Evolutionary conservation across 1,139 yeast species (phyloP).

Genomic region (Sugiyamaella castrensis): DNA sequence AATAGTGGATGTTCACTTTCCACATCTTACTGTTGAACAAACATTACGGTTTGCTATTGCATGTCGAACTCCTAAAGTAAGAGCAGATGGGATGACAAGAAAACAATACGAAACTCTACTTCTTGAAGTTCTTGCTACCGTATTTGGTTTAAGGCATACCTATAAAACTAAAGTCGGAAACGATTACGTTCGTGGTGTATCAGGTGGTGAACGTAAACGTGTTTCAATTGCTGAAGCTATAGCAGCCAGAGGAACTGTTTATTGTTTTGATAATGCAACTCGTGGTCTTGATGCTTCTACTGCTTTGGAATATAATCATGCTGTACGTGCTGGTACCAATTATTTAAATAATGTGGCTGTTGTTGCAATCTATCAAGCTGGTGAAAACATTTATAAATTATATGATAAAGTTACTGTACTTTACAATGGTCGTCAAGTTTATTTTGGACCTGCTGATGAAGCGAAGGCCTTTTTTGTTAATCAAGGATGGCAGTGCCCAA

Average conservation of each 20-base stretch:
- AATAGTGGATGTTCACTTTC: constrained; percentile 53
- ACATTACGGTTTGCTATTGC: constrained; percentile 60
- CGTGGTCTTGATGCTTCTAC: constrained; percentile 74
- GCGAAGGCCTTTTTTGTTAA: constrained; percentile 54
- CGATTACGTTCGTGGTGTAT: constrained; percentile 59
- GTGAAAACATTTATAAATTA: constrained; percentile 59
- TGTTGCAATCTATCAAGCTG: constrained; percentile 62
- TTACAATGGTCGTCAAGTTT: constrained; percentile 58
- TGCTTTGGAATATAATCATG: constrained; percentile 64
- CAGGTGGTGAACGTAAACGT: constrained; percentile 65
- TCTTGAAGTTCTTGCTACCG: constrained; percentile 52
- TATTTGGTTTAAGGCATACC: constrained; percentile 58
- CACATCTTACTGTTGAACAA: constrained; percentile 60
- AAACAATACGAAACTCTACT: constrained; percentile 47
- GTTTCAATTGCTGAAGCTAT: constrained; percentile 62
- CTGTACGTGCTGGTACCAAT: constrained; percentile 59
- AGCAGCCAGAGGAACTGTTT: constrained; percentile 55
- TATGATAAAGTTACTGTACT: constrained; percentile 65
- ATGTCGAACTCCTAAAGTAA: constrained; percentile 55
- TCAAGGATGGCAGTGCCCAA: constrained; percentile 62
- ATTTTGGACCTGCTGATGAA: constrained; percentile 52
- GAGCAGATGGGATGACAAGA: constrained; percentile 51
- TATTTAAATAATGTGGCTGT: constrained; percentile 55
- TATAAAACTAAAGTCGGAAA: constrained; percentile 57
- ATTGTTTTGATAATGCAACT: constrained; percentile 79